Evolutionary conservation across 2,329 filamentous ascomycete species (phyloP).

Genomic region (Hirsutella rhossiliensis): DNA sequence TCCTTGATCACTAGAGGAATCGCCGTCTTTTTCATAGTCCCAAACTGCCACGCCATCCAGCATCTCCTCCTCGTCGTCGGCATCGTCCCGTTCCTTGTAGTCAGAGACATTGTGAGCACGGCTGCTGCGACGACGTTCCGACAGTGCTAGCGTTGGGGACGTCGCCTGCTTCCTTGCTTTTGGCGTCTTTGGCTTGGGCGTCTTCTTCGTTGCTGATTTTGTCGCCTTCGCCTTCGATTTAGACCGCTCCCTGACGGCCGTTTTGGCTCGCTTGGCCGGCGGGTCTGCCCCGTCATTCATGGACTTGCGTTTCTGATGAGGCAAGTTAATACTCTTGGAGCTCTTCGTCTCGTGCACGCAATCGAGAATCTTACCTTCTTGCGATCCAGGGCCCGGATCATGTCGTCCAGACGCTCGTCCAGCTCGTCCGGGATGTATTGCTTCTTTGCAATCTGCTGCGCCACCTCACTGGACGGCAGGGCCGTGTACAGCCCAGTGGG

Average conservation of each 20-base stretch:
- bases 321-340: slow-evolving; percentile 10
- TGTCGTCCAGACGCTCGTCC: slow-evolving; percentile 63
- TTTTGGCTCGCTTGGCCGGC: slow-evolving; percentile 24
- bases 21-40: slow-evolving; percentile 33
- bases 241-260: slow-evolving; percentile 22
- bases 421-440: slow-evolving; percentile 69
- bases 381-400: slow-evolving; percentile 53
- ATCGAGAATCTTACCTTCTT: slow-evolving; percentile 45
- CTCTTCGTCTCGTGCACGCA: neutral
- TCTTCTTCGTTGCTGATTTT: slow-evolving; percentile 21
- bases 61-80: slow-evolving; percentile 50
- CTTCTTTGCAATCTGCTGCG: slow-evolving; percentile 77
- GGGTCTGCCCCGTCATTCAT: slow-evolving; percentile 35
- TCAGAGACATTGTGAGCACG: slow-evolving; percentile 32
- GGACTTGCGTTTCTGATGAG: slow-evolving; percentile 44
- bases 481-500: slow-evolving; percentile 67
- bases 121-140: slow-evolving; percentile 45
- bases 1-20: slow-evolving; percentile 16
- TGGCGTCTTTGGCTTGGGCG: slow-evolving; percentile 17
- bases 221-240: slow-evolving; percentile 22
- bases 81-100: slow-evolving; percentile 45
- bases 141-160: slow-evolving; percentile 19
- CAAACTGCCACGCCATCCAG: slow-evolving; percentile 47
- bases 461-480: slow-evolving; percentile 63
- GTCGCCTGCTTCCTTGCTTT: slow-evolving; percentile 14